These are phyloP conservation scores for Beauveria varroae DNA, from an alignment of 2,329 filamentous ascomycete species.

Conservation along the genomic window DNA sequence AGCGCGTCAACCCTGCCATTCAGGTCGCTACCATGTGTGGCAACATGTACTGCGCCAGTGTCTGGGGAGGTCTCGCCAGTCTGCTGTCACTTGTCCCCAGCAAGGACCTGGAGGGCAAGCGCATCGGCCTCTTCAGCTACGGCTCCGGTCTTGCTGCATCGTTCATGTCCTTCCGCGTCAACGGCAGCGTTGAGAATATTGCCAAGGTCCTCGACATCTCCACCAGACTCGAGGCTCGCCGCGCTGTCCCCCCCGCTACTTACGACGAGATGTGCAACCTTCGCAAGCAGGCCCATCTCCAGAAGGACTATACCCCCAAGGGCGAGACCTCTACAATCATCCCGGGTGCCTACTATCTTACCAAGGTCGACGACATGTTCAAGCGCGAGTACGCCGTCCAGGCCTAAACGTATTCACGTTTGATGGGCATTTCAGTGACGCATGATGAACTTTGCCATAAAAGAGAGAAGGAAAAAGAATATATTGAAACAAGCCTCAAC, in stretches of 20 bases:
- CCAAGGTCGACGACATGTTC: constrained; percentile 79
- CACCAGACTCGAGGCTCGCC: constrained; percentile 57
- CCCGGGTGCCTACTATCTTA: constrained; percentile 69
- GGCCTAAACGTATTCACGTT: constrained; percentile 40
- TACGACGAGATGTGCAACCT: constrained; percentile 79
- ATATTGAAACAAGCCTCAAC: neutral
- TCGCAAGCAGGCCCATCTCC: constrained; percentile 74
- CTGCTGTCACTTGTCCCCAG: constrained; percentile 58
- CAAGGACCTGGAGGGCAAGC: constrained; percentile 60
- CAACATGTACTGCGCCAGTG: constrained; percentile 61
- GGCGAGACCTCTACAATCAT: constrained; percentile 60
- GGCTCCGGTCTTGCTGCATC: constrained; percentile 66
- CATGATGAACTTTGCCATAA: neutral
- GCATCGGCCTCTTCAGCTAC: constrained; percentile 71
- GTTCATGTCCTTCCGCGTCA: constrained; percentile 67
- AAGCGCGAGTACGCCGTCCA: constrained; percentile 71
- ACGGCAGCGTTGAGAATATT: constrained; percentile 62
- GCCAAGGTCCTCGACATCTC: constrained; percentile 62
- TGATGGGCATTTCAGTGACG: neutral
- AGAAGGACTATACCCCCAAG: constrained; percentile 68
- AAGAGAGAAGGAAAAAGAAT: neutral
- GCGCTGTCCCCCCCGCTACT: constrained; percentile 58
- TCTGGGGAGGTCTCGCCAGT: constrained; percentile 69
- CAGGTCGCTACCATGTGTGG: constrained; percentile 70
- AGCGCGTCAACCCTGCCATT: constrained; percentile 66